Base-by-base conservation (phyloP, 306 rosid species). In the Citrullus amarus region DNA sequence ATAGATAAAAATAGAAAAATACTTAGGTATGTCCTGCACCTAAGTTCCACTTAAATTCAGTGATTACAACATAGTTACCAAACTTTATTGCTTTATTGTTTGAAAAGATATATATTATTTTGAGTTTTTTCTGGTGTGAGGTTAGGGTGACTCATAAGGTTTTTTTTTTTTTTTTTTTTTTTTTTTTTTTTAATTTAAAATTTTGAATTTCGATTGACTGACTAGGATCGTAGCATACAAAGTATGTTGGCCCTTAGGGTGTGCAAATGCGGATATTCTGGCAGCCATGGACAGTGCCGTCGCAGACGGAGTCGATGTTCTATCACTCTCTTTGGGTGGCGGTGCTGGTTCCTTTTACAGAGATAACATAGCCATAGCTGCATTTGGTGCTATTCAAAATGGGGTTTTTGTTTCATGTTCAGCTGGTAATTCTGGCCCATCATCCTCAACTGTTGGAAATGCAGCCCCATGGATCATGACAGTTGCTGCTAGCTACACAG, bases 381-480 rank as follows among this genome's bases (percentile, higher is more conserved):
- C 94, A 62, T 87, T 89, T 56, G 92, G 94, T 13, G 97, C 97
- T 57, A 67, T 73, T 20, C 78, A 56, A 78, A 86, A 69, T 0
- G 92, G 97, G 20, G 89, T 90, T 60, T 84, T 85, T 44, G 88
- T 91, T 44, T 83, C 94, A 71, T 89, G 92, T 80, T 88, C 97
- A 6, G 97, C 94, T 34, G 97, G 97, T 20, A 91, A 91, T 55
- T 84, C 89, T n/a, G 97, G 97, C 25, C 97, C 97, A 0, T 81
- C 13, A 56, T 44, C 66, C 54, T 87, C 91, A 17, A 79, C 89
- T 0, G 90, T 88, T 2, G 84, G 84, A 13, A 91, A 91, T 43
- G 84, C 68, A 2, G 91, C 97, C 0, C 97, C 97, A 22, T 91
- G 94, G 97, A 86, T 90, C 84, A 88, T 87, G 90, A 90, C 97